These are phyloP conservation scores for Pythium brassicae DNA, from an alignment of 352 stramenopile species.

Conservation along the genomic window DNA sequence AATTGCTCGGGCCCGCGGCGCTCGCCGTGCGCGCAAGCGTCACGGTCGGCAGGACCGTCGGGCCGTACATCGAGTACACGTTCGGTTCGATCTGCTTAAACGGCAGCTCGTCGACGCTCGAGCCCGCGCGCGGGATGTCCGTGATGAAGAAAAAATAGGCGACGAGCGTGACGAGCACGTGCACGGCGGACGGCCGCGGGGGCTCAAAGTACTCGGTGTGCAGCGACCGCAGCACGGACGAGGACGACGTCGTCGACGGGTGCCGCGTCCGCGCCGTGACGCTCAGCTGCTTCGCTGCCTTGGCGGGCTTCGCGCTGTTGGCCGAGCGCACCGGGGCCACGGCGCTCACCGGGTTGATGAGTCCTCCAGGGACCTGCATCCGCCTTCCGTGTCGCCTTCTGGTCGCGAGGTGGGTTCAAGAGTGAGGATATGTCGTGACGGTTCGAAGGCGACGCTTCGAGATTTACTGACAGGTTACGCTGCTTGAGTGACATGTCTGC, in stretches of 20 bases:
- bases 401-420: no score
- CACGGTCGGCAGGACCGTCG: constrained; percentile 23
- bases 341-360: constrained; percentile 1
- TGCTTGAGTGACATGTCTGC: no score
- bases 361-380: constrained; percentile 3
- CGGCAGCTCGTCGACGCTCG: constrained; percentile 31
- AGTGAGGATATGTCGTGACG: no score
- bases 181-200: constrained; percentile 14
- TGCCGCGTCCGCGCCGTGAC: neutral
- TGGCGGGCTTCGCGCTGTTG: neutral
- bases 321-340: constrained; percentile 5
- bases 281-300: neutral
- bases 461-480: no score
- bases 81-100: constrained; percentile 48
- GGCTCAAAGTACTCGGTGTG: constrained; percentile 19
- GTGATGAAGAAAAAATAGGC: constrained; percentile 43
- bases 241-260: constrained; percentile 3
- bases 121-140: constrained; percentile 31
- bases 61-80: constrained; percentile 42
- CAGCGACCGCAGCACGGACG: constrained; percentile 10
- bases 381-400: neutral
- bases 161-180: constrained; percentile 30
- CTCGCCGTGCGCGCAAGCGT: constrained; percentile 18
- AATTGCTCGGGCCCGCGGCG: constrained; percentile 3
- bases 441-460: no score